A percentile compares a stretch with the other conserved stretches of the same genome.
These are phyloP conservation scores for Phytophthora chlamydospora DNA, from an alignment of 352 stramenopile genomes.

Conservation along the genomic window DNA sequence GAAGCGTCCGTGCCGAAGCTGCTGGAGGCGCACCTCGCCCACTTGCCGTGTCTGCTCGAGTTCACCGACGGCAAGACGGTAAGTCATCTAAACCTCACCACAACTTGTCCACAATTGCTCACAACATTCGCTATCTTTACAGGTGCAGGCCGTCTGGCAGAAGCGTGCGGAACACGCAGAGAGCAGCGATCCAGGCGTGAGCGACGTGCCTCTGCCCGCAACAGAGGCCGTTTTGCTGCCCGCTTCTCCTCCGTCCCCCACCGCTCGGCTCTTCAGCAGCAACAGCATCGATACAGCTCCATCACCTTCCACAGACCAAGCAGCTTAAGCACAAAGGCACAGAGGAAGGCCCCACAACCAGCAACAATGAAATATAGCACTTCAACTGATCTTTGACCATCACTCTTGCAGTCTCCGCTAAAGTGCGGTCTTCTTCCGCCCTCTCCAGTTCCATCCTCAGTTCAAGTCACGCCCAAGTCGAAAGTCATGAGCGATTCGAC, in stretches of 20 bases:
- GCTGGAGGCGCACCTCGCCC: conserved; percentile 66
- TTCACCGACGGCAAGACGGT: conserved; percentile 67
- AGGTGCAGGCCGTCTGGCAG: conserved; percentile 74
- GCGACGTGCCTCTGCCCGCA: conserved; percentile 4
- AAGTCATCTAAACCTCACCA: background rate
- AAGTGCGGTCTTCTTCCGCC: background rate
- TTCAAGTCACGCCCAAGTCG: conserved; percentile 17
- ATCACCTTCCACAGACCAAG: conserved; percentile 10
- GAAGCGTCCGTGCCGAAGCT: conserved; percentile 70
- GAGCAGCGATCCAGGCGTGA: conserved; percentile 30
- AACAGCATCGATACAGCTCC: background rate
- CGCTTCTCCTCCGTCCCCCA: conserved; percentile 24
- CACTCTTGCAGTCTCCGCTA: conserved; percentile 7
- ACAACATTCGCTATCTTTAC: conserved; percentile 1
- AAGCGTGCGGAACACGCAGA: conserved; percentile 56
- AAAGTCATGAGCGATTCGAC: conserved; percentile 21
- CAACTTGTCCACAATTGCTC: background rate
- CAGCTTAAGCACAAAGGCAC: conserved; percentile 7
- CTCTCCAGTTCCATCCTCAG: conserved; percentile 16
- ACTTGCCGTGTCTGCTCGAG: conserved; percentile 66
- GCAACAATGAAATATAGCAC: conserved; percentile 19
- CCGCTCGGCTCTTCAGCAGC: conserved; percentile 20
- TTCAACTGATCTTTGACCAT: conserved; percentile 19
- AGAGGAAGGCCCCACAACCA: background rate
- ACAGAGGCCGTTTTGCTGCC: conserved; percentile 3